Percentiles rank a stretch among this genome's conserved stretches.
Conservation (phyloP, 1,139 yeast genomes). For the Geotrichum candidum region DNA sequence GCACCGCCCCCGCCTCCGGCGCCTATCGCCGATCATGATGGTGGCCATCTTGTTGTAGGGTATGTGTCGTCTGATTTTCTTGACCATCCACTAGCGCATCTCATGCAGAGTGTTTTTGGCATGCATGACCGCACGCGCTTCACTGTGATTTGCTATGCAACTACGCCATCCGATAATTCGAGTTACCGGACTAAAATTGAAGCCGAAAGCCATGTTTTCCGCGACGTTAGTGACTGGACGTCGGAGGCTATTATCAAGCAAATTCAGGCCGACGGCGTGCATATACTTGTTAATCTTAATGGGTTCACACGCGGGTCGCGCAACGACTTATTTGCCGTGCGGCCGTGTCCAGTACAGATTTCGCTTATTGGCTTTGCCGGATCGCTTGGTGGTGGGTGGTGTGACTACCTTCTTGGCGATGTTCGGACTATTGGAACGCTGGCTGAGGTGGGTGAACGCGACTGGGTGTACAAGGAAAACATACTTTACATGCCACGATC, state of each 20-base stretch:
- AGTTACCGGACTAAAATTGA: slow-evolving; percentile 30
- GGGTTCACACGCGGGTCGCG: slow-evolving; percentile 36
- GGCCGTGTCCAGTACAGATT: slow-evolving; percentile 34
- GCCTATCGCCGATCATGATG: slow-evolving; percentile 8
- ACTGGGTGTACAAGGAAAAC: slow-evolving; percentile 27
- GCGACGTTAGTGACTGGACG: slow-evolving; percentile 29
- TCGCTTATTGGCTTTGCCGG: slow-evolving; percentile 37
- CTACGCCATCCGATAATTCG: slow-evolving; percentile 31
- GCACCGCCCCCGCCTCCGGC: slow-evolving; percentile 33
- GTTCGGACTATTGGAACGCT: slow-evolving; percentile 16
- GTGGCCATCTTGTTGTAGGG: slow-evolving; percentile 29
- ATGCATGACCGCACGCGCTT: slow-evolving; percentile 28
- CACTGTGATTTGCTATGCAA: slow-evolving; percentile 32
- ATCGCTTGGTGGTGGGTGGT: slow-evolving; percentile 34
- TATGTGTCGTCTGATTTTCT: slow-evolving; percentile 35
- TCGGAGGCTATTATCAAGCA: slow-evolving; percentile 29
- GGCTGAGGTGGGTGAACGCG: not conserved
- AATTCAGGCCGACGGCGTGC: slow-evolving; percentile 32
- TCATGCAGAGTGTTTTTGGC: slow-evolving; percentile 36
- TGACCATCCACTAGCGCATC: slow-evolving; percentile 35
- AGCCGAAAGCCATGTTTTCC: slow-evolving; percentile 27
- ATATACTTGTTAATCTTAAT: slow-evolving; percentile 33
- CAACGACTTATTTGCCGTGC: slow-evolving; percentile 34
- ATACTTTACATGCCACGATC: slow-evolving; percentile 33
- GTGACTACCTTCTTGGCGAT: slow-evolving; percentile 33